phyloP scores from a whole-genome alignment of 306 rosid species.

The Prunus campanulata region DNA sequence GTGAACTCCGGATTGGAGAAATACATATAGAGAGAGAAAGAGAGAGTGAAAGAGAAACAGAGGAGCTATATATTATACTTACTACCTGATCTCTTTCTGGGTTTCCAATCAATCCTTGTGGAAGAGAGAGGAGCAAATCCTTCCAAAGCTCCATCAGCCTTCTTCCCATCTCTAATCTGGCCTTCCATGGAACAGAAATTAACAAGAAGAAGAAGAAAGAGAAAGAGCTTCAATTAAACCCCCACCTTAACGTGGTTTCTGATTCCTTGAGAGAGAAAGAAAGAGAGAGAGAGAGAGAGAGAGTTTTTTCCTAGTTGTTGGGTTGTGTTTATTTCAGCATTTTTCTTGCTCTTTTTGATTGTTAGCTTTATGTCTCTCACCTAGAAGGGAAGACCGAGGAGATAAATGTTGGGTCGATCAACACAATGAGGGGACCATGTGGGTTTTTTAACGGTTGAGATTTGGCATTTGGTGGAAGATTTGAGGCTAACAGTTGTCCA shows the following conservation, averaged over 20 bases:
- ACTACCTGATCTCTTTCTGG: slow-evolving; percentile 85
- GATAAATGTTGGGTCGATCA: slow-evolving; percentile 9
- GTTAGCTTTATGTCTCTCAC: slow-evolving; percentile 28
- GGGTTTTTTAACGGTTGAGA: slow-evolving; percentile 48
- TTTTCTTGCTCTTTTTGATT: not conserved
- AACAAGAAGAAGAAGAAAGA: not conserved
- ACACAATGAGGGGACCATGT: slow-evolving; percentile 30
- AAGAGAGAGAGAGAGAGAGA: not conserved
- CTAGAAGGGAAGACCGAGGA: slow-evolving; percentile 11
- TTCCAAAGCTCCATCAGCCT: slow-evolving; percentile 52
- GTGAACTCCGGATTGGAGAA: not conserved
- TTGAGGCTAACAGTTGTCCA: slow-evolving; percentile 39
- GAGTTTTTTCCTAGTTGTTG: not conserved
- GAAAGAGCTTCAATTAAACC: not conserved
- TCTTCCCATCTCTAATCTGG: slow-evolving; percentile 20
- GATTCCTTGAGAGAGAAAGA: not conserved
- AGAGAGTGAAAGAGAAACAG: not conserved
- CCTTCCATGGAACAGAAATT: slow-evolving; percentile 41
- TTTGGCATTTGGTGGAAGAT: slow-evolving; percentile 36
- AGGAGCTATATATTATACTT: not conserved
- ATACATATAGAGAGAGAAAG: not conserved
- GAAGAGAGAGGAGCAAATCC: slow-evolving; percentile 70
- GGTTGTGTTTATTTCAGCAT: not conserved
- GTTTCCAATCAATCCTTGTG: slow-evolving; percentile 75
- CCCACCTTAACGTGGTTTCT: not conserved